Percentiles rank a stretch among this genome's conserved stretches.
phyloP scores from a whole-genome alignment of 169 alveolate species.

The Cryptosporidium bovis region DNA sequence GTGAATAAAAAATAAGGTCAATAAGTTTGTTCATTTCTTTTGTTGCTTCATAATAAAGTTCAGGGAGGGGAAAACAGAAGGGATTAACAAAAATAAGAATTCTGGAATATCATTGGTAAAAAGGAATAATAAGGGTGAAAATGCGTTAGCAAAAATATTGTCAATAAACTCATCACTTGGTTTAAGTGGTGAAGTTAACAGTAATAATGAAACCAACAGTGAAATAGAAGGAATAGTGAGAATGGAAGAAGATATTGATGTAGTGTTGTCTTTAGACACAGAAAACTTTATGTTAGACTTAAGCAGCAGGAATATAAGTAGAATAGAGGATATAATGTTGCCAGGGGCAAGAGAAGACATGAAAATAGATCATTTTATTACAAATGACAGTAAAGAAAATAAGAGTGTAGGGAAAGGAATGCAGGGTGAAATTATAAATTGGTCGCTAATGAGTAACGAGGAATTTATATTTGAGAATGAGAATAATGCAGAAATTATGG shows the following conservation, averaged over 20 bases:
- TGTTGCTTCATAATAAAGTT: conserved; percentile 1
- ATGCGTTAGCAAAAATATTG: background rate
- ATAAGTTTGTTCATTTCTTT: background rate
- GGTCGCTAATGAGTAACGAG: conserved; percentile 44
- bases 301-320: conserved; percentile 1
- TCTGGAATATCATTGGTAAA: background rate
- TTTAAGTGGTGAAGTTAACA: background rate
- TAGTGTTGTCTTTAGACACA: conserved; percentile 5
- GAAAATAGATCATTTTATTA: background rate
- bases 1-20: background rate
- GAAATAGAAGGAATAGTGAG: background rate
- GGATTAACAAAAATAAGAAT: background rate
- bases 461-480: conserved; percentile 46
- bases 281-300: conserved; percentile 39
- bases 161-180: conserved; percentile 44
- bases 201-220: background rate
- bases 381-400: background rate
- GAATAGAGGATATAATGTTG: conserved; percentile 47
- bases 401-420: background rate
- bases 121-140: conserved; percentile 8
- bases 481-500: conserved; percentile 3
- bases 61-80: conserved; percentile 11
- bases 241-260: no score
- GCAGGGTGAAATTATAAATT: background rate
- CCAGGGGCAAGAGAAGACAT: conserved; percentile 6